These are phyloP conservation scores for Alternaria arborescens DNA, from an alignment of 2,329 filamentous ascomycete species.

Conservation along the genomic window DNA sequence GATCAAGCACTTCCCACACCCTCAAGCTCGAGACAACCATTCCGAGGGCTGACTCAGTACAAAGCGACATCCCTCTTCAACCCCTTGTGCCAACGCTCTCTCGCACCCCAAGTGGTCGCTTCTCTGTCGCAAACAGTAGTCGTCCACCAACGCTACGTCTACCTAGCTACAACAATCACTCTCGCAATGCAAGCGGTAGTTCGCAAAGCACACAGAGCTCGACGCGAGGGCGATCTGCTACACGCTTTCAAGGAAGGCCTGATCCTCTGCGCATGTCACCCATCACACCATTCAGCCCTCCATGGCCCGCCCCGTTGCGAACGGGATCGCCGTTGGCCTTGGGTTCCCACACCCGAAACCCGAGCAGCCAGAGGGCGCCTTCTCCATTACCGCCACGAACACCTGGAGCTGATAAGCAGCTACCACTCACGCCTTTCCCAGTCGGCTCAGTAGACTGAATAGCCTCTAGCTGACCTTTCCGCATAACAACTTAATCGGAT, in stretches of 20 bases:
- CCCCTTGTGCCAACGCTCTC: slow-evolving; percentile 19
- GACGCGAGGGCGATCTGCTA: slow-evolving; percentile 5
- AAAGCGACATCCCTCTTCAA: slow-evolving; percentile 8
- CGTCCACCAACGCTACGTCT: slow-evolving; percentile 6
- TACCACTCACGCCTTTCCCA: slow-evolving; percentile 46
- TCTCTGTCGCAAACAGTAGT: slow-evolving; percentile 8
- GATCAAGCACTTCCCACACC: background rate
- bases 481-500: background rate
- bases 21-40: background rate
- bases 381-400: slow-evolving; percentile 11
- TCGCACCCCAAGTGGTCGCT: slow-evolving; percentile 17
- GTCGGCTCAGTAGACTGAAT: slow-evolving; percentile 14
- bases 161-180: slow-evolving; percentile 17
- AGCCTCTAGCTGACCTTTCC: background rate
- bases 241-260: slow-evolving; percentile 19
- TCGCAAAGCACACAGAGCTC: slow-evolving; percentile 13
- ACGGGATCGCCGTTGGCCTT: slow-evolving; percentile 20
- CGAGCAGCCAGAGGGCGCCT: slow-evolving; percentile 17
- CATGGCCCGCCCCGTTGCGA: slow-evolving; percentile 23
- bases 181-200: slow-evolving; percentile 19
- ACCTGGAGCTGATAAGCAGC: slow-evolving; percentile 34
- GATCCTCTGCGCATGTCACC: slow-evolving; percentile 34
- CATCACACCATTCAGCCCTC: slow-evolving; percentile 23
- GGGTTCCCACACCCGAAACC: slow-evolving; percentile 14
- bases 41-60: background rate